These are phyloP conservation scores for Chaetomidium leptoderma DNA, from an alignment of 495 filamentous ascomycete genomes.

Conservation along the genomic window DNA sequence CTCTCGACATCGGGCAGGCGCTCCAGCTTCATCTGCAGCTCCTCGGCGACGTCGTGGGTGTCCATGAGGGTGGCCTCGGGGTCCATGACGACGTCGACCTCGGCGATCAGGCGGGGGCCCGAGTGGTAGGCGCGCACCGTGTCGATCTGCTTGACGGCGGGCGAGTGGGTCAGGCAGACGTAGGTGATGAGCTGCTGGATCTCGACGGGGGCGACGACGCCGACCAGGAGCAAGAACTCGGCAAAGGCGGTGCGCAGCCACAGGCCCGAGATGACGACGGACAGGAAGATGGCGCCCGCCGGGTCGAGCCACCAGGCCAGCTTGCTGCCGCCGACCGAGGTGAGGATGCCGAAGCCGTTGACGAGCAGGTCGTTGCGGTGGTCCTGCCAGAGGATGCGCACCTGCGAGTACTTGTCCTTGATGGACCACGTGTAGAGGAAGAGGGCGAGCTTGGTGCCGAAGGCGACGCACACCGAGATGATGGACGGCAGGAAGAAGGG, in stretches of 20 bases:
- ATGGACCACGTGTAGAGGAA: conserved; percentile 93
- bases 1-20: conserved; percentile 86
- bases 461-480: conserved; percentile 81
- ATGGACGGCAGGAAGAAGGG: conserved; percentile 79
- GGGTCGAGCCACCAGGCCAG: conserved; percentile 95
- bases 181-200: conserved; percentile 95
- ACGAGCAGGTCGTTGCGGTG: conserved; percentile 86
- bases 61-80: conserved; percentile 60
- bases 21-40: conserved; percentile 91
- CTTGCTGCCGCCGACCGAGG: conserved; percentile 79
- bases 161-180: conserved; percentile 90
- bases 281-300: conserved; percentile 82
- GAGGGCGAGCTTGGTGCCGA: conserved; percentile 73
- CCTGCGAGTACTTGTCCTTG: conserved; percentile 79
- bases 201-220: conserved; percentile 76
- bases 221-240: conserved; percentile 88
- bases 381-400: conserved; percentile 89
- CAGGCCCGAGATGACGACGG: conserved; percentile 65
- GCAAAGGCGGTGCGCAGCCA: conserved; percentile 83
- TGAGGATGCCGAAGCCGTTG: conserved; percentile 88
- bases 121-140: conserved; percentile 91
- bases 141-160: conserved; percentile 74
- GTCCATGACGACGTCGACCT: conserved; percentile 88
- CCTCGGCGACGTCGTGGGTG: conserved; percentile 93
- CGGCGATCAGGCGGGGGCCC: conserved; percentile 83